Conservation (phyloP, 768 basidiomycete species). For the Kockovaella imperatae region DNA sequence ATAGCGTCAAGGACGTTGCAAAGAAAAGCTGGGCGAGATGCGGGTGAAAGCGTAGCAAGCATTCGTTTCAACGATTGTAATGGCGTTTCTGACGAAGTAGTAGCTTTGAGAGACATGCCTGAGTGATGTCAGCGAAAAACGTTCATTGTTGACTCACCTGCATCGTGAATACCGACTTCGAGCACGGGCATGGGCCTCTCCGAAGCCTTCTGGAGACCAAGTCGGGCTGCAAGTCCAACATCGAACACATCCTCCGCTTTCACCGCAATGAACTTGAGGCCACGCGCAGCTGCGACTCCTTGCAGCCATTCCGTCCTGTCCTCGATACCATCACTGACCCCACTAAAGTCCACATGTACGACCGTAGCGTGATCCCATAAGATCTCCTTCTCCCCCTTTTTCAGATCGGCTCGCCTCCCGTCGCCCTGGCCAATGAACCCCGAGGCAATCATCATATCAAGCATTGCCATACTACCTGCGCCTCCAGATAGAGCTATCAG, state of each 20-base stretch:
- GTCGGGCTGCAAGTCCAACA: constrained; percentile 4
- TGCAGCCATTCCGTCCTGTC: constrained; percentile 19
- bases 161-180: constrained; percentile 12
- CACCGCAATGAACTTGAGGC: constrained; percentile 21
- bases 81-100: constrained; percentile 16
- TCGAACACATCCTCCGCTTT: constrained; percentile 39
- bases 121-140: neutral
- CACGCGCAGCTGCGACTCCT: constrained; percentile 6
- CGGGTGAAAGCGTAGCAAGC: constrained; percentile 29
- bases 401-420: constrained; percentile 16
- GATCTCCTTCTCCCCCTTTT: constrained; percentile 29
- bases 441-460: constrained; percentile 22
- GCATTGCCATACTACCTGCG: constrained; percentile 34
- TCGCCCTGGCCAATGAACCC: constrained; percentile 25
- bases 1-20: constrained; percentile 32
- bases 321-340: constrained; percentile 13
- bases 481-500: constrained; percentile 34
- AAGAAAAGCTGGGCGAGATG: constrained; percentile 37
- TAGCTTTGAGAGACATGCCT: constrained; percentile 13
- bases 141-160: constrained; percentile 7
- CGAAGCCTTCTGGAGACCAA: constrained; percentile 3
- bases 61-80: constrained; percentile 24
- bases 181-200: neutral
- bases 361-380: constrained; percentile 34
- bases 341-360: constrained; percentile 40